Percentiles rank a stretch among this genome's conserved stretches.
These are phyloP conservation scores for Endotrypanum monterogeii DNA, from an alignment of 208 protist species.

Conservation along the genomic window DNA sequence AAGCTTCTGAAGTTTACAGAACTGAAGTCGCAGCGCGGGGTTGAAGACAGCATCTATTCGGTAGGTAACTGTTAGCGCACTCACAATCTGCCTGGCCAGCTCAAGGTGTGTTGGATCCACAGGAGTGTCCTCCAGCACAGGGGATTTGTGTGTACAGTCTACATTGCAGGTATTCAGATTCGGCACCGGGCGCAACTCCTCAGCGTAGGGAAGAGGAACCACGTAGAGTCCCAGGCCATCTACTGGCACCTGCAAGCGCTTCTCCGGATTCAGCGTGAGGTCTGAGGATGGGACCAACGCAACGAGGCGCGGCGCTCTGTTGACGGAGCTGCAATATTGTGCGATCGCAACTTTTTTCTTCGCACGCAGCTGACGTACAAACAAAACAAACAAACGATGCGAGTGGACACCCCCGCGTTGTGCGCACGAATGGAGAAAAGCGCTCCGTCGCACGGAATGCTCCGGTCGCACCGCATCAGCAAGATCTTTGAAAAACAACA, in stretches of 20 bases:
- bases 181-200: constrained; percentile 65
- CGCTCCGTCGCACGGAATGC: constrained; percentile 41
- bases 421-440: constrained; percentile 65
- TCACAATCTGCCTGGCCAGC: constrained; percentile 57
- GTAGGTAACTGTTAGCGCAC: constrained; percentile 57
- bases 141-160: not conserved
- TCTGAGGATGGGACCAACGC: constrained; percentile 70
- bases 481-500: constrained; percentile 76
- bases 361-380: constrained; percentile 55
- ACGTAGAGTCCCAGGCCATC: constrained; percentile 82
- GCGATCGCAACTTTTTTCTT: constrained; percentile 73
- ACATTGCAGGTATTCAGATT: constrained; percentile 18
- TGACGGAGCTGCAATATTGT: constrained; percentile 40
- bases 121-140: constrained; percentile 12
- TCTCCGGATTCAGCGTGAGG: constrained; percentile 7
- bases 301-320: constrained; percentile 60
- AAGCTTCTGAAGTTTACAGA: constrained; percentile 51
- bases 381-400: constrained; percentile 64
- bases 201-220: constrained; percentile 82
- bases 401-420: constrained; percentile 39
- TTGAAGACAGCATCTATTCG: constrained; percentile 64
- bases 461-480: constrained; percentile 51
- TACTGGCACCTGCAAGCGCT: constrained; percentile 29
- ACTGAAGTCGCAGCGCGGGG: constrained; percentile 71
- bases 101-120: constrained; percentile 25